These are phyloP conservation scores for Phytophthora hybrid DNA, from an alignment of 352 stramenopile genomes.

Conservation along the genomic window DNA sequence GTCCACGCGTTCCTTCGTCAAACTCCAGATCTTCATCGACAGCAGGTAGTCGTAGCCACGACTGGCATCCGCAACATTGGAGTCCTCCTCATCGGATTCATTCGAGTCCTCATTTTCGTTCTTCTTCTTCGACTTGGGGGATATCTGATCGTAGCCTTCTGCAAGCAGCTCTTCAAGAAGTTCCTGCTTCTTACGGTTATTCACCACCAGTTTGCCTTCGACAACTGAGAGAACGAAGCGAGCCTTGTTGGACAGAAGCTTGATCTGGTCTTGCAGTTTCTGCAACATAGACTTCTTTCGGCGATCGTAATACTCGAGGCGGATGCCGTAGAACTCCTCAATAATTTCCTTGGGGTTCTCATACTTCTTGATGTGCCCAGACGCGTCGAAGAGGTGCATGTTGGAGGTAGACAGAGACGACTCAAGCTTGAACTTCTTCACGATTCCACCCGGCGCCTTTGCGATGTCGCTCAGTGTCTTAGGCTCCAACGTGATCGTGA, in stretches of 20 bases:
- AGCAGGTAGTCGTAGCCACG: slow-evolving; percentile 96
- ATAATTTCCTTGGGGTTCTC: slow-evolving; percentile 93
- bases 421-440: slow-evolving; percentile 97
- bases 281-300: slow-evolving; percentile 91
- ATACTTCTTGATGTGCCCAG: slow-evolving; percentile 95
- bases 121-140: slow-evolving; percentile 59
- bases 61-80: slow-evolving; percentile 39
- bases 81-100: slow-evolving; percentile 67
- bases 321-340: slow-evolving; percentile 94
- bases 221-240: slow-evolving; percentile 96
- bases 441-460: slow-evolving; percentile 75
- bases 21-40: slow-evolving; percentile 94
- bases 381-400: slow-evolving; percentile 96
- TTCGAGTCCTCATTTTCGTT: slow-evolving; percentile 52
- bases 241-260: slow-evolving; percentile 94
- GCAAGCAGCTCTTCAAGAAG: slow-evolving; percentile 89
- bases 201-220: slow-evolving; percentile 92
- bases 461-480: slow-evolving; percentile 78
- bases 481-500: slow-evolving; percentile 86
- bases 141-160: slow-evolving; percentile 91
- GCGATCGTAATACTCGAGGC: slow-evolving; percentile 93
- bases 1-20: slow-evolving; percentile 95
- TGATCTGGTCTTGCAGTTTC: slow-evolving; percentile 92
- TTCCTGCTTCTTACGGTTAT: slow-evolving; percentile 94
- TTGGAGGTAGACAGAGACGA: slow-evolving; percentile 95